phyloP scores from a whole-genome alignment of 306 rosid species.

The Cercis canadensis region DNA sequence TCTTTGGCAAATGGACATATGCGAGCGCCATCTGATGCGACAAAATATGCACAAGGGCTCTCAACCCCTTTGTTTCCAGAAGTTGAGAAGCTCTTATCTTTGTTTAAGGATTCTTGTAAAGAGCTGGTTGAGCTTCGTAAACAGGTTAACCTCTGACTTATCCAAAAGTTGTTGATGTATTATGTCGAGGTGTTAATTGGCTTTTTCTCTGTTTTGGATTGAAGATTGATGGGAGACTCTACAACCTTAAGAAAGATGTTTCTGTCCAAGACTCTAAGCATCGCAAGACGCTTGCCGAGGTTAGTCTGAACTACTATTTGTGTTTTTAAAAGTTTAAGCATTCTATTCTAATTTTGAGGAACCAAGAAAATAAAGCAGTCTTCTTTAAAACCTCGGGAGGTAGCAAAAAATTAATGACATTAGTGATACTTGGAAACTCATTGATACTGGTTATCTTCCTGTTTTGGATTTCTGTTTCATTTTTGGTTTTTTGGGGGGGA shows the following conservation, averaged over 20 bases:
- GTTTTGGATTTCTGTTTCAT: too few relatives aligned
- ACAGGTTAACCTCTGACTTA: slow-evolving; percentile 60
- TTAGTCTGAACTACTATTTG: slow-evolving; percentile 40
- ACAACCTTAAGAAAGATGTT: slow-evolving; percentile 88
- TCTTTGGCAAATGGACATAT: slow-evolving; percentile 66
- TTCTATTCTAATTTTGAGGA: not conserved
- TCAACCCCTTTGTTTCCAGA: slow-evolving; percentile 81
- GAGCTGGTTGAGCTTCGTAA: slow-evolving; percentile 91
- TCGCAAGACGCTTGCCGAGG: slow-evolving; percentile 94
- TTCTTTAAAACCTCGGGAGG: not conserved
- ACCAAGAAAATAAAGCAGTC: not conserved
- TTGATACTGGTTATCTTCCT: too few relatives aligned
- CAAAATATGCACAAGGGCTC: slow-evolving; percentile 60
- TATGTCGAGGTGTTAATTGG: slow-evolving; percentile 9
- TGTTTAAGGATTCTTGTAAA: slow-evolving; percentile 91
- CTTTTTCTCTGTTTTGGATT: not conserved
- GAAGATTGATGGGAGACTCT: slow-evolving; percentile 89
- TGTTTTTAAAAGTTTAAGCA: slow-evolving; percentile 14
- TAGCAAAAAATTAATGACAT: not conserved
- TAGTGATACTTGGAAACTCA: too few relatives aligned
- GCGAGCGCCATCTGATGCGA: slow-evolving; percentile 55
- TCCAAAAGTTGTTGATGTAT: slow-evolving; percentile 1
- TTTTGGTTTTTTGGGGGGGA: not conserved
- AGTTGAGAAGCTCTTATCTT: slow-evolving; percentile 79
- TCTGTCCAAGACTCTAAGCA: slow-evolving; percentile 90